These are phyloP conservation scores for Neofusicoccum umdonicola DNA, from an alignment of 2,329 filamentous ascomycete genomes.

Conservation along the genomic window DNA sequence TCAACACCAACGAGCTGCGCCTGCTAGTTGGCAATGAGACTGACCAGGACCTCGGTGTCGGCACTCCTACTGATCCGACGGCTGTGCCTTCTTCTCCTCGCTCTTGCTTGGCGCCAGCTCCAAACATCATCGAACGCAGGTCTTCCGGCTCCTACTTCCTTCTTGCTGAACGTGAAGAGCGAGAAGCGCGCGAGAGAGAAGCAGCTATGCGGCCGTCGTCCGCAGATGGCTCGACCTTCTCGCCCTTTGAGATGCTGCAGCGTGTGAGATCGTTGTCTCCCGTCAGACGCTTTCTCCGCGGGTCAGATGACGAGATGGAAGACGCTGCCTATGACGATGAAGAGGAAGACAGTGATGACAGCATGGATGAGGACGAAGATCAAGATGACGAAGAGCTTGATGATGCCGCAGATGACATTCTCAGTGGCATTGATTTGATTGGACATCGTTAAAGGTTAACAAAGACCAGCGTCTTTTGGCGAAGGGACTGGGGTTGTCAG, in stretches of 20 bases:
- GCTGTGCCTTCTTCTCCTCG: background rate
- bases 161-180: conserved; percentile 22
- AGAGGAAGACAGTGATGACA: conserved; percentile 35
- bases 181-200: conserved; percentile 20
- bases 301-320: conserved; percentile 27
- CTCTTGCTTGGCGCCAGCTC: background rate
- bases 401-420: conserved; percentile 23
- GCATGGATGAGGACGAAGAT: conserved; percentile 28
- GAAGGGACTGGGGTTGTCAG: background rate
- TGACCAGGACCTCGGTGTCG: conserved; percentile 22
- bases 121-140: background rate
- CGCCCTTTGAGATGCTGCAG: conserved; percentile 47
- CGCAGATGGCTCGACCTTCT: conserved; percentile 38
- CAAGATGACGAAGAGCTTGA: conserved; percentile 28
- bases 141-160: conserved; percentile 22
- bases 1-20: conserved; percentile 51
- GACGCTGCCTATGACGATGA: conserved; percentile 31
- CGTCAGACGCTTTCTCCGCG: conserved; percentile 45
- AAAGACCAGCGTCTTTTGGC: background rate
- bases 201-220: conserved; percentile 6
- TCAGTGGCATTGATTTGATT: conserved; percentile 32
- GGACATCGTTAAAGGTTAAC: conserved; percentile 30
- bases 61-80: background rate
- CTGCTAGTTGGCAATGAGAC: conserved; percentile 41
- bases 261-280: conserved; percentile 45